A percentile compares a stretch with the other conserved stretches of the same genome.
These are phyloP conservation scores for Lichtheimia ramosa DNA, from an alignment of 371 early-diverging fungal species.

Conservation along the genomic window DNA sequence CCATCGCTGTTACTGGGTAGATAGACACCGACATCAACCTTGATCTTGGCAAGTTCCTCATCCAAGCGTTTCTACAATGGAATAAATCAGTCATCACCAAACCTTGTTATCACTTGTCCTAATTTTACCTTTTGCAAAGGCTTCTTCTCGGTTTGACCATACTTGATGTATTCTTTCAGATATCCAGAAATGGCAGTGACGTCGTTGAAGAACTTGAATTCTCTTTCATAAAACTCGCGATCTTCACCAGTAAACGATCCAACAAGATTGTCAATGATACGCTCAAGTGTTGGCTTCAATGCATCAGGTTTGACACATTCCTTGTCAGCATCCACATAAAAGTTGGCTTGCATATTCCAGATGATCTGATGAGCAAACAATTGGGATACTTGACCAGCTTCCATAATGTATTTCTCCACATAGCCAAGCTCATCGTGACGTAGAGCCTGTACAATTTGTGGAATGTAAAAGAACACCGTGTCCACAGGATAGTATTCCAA, in stretches of 20 bases:
- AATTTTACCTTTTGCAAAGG: constrained; percentile 53
- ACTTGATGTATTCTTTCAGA: constrained; percentile 93
- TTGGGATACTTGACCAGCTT: constrained; percentile 90
- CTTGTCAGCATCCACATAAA: constrained; percentile 84
- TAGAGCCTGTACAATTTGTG: constrained; percentile 98
- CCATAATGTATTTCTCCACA: constrained; percentile 89
- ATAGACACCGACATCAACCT: constrained; percentile 97
- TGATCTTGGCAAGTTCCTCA: constrained; percentile 93
- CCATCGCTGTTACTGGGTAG: constrained; percentile 98
- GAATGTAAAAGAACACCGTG: constrained; percentile 96
- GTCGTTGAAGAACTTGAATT: constrained; percentile 93
- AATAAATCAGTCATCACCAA: background rate
- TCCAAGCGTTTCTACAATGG: constrained; percentile 67
- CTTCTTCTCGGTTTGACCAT: constrained; percentile 95
- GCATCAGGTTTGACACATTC: constrained; percentile 71
- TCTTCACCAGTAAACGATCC: constrained; percentile 79
- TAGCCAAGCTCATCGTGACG: constrained; percentile 89
- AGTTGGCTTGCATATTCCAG: constrained; percentile 99
- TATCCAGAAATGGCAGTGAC: constrained; percentile 97
- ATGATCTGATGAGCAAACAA: constrained; percentile 99
- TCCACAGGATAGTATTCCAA: constrained; percentile 90
- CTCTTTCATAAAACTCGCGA: constrained; percentile 89
- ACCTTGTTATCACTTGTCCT: background rate
- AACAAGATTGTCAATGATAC: constrained; percentile 81
- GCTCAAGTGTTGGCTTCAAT: constrained; percentile 88